Evolutionary conservation across 1,284 basidiomycete species (phyloP).

Genomic region (Mycosarcoma mackinlayi): DNA sequence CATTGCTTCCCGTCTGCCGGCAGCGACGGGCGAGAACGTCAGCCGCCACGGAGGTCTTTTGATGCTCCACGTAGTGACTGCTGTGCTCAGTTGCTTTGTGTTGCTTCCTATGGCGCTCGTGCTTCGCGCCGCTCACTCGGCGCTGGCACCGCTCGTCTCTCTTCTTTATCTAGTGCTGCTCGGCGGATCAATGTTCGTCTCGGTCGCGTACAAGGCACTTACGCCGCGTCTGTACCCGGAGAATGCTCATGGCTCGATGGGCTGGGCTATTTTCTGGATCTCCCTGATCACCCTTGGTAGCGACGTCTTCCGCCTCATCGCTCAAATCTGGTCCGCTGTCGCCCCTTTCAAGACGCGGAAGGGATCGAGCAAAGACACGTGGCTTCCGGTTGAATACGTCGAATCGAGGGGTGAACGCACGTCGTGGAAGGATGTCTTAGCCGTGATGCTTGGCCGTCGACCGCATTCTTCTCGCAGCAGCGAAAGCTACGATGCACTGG

Average conservation of each 20-base stretch:
- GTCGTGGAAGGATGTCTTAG: conserved; percentile 26
- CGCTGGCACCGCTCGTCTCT: conserved; percentile 49
- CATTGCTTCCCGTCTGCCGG: conserved; percentile 31
- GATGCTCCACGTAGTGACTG: conserved; percentile 42
- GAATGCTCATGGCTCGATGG: conserved; percentile 57
- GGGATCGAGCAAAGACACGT: neutral
- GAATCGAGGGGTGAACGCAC: neutral
- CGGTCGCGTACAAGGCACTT: conserved; percentile 60
- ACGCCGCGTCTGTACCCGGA: conserved; percentile 59
- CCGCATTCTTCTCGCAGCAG: conserved; percentile 2
- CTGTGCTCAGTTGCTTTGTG: conserved; percentile 59
- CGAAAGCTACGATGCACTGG: conserved; percentile 40
- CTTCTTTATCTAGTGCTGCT: conserved; percentile 54
- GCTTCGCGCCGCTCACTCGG: conserved; percentile 57
- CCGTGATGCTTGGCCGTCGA: conserved; percentile 19
- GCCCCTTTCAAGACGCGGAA: conserved; percentile 13
- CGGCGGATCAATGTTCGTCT: conserved; percentile 49
- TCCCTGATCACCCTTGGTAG: conserved; percentile 50
- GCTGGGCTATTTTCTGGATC: conserved; percentile 53
- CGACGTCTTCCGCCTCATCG: conserved; percentile 49
- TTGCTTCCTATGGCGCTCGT: conserved; percentile 58
- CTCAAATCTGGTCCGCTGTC: conserved; percentile 28
- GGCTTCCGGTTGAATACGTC: conserved; percentile 13
- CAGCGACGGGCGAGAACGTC: conserved; percentile 16
- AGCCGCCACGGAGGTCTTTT: conserved; percentile 44